Evolutionary conservation across 345 rosid genomes (phyloP).

Genomic region (Eucalyptus urophylla): DNA sequence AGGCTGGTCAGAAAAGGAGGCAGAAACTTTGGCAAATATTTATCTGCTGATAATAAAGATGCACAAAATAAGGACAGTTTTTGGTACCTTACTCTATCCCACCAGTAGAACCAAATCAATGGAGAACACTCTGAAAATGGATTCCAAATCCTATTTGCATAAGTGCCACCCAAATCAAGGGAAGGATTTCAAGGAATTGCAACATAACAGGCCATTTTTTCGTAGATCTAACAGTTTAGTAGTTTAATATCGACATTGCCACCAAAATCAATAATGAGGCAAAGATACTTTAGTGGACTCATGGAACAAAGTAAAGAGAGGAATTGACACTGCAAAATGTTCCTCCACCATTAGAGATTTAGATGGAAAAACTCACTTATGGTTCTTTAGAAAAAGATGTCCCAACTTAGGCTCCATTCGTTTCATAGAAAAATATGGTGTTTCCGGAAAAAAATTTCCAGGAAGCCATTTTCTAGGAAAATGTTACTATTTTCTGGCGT

Average conservation of each 20-base stretch:
- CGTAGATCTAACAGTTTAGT: background rate
- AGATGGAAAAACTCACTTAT: background rate
- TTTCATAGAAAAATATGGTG: too few relatives aligned
- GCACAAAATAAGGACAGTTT: background rate
- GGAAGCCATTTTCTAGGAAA: too few relatives aligned
- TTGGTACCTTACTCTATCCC: background rate
- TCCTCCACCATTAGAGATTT: background rate
- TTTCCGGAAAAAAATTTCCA: too few relatives aligned
- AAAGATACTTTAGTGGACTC: background rate
- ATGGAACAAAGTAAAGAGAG: background rate
- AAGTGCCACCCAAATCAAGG: background rate
- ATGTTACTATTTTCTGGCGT: too few relatives aligned
- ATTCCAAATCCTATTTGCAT: background rate
- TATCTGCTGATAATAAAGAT: background rate
- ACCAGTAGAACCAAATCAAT: background rate
- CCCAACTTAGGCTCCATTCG: background rate
- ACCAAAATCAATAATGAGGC: background rate
- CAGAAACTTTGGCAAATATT: background rate
- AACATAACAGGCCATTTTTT: background rate
- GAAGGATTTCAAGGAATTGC: background rate
- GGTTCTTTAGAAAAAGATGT: background rate
- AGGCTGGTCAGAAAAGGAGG: background rate
- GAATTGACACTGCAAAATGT: background rate
- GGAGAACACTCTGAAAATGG: background rate
- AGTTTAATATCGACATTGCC: background rate